Base-by-base conservation (phyloP, 176 grass and related monocot species). In the Luzula sylvatica region DNA sequence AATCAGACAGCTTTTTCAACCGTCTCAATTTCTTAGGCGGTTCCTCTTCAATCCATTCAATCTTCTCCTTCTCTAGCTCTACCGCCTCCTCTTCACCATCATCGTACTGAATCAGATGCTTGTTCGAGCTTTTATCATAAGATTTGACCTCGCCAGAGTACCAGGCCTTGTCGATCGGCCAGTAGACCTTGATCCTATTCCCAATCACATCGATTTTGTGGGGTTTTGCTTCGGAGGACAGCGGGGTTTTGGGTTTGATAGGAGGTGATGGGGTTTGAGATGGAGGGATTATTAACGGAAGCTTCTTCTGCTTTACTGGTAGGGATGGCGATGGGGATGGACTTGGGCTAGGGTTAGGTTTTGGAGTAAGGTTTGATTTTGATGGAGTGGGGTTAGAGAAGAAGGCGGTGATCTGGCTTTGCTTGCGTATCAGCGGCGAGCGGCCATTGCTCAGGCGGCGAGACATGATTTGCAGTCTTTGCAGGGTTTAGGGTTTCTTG, bases 351-450 rank as follows among this genome's bases (percentile, higher is more conserved):
- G 50, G 41, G 58, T 38, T 76, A 27, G 56, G 44, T 11, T 22
- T 65, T 8, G 48, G 20, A 42, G 56, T n/a, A 25, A 69, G 28
- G 15, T 71, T 42, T 18, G 42, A 32, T 50, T 51, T 68, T 11
- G 70, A 52, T 0, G 41, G 24, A 3, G 42, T 56, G 2, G 82
- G 68, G 65, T 38, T 57, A 56, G 77, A 64, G 77, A 96, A 96
- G 55, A 96, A 96, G 68, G 74, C 42, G 42, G 90, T 96, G 71
- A 96, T 89, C 68, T 96, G 84, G 67, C 77, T 82, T 78, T 96
- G 90, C 45, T 88, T 79, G 29, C 84, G 74, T 8, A 86, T 58
- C 42, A 96, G 80, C 15, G 90, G 90, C 26, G 90, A 96, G 38
- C 81, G 90, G 77, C 84, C 84, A 40, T 83, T 80, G 71, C 81